These are phyloP conservation scores for Thecaphora thlaspeos DNA, from an alignment of 1,284 basidiomycete genomes.

Conservation along the genomic window DNA sequence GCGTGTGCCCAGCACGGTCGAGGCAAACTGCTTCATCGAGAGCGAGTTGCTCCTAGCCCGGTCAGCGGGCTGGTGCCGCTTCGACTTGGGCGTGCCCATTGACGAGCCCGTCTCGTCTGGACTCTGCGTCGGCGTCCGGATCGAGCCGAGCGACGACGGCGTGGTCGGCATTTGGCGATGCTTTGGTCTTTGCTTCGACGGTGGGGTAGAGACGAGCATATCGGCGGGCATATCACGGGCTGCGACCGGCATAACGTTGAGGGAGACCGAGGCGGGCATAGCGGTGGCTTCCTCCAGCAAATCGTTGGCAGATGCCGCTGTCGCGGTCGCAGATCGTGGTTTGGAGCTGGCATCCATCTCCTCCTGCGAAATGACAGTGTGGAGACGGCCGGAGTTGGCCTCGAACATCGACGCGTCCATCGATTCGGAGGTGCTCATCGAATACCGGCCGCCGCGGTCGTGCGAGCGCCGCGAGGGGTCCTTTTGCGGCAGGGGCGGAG, in stretches of 20 bases:
- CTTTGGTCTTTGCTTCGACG: not conserved
- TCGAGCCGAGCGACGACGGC: not conserved
- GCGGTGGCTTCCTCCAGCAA: not conserved
- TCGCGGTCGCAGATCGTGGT: too few relatives aligned
- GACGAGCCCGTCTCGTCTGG: not conserved
- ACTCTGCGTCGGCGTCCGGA: not conserved
- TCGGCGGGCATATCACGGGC: not conserved
- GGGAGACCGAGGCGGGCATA: constrained; percentile 4
- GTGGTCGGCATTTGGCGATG: not conserved
- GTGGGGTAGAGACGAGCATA: too few relatives aligned
- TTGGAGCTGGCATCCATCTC: constrained; percentile 11
- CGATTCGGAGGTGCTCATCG: constrained; percentile 12
- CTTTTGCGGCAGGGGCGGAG: constrained; percentile 7
- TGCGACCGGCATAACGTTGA: not conserved
- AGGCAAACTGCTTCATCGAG: constrained; percentile 35
- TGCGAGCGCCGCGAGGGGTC: constrained; percentile 13
- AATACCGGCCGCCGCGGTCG: constrained; percentile 2
- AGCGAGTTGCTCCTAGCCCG: constrained; percentile 44
- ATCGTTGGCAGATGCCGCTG: too few relatives aligned
- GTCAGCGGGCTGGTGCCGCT: constrained; percentile 3
- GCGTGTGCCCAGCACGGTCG: constrained; percentile 24
- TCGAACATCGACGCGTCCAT: constrained; percentile 16
- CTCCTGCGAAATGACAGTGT: constrained; percentile 33
- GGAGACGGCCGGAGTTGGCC: constrained; percentile 12
- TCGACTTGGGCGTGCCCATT: not conserved